Evolutionary conservation across 306 rosid genomes (phyloP), one percentile per base, ranked within the genome.

Genomic region (Castanopsis chinensis): DNA sequence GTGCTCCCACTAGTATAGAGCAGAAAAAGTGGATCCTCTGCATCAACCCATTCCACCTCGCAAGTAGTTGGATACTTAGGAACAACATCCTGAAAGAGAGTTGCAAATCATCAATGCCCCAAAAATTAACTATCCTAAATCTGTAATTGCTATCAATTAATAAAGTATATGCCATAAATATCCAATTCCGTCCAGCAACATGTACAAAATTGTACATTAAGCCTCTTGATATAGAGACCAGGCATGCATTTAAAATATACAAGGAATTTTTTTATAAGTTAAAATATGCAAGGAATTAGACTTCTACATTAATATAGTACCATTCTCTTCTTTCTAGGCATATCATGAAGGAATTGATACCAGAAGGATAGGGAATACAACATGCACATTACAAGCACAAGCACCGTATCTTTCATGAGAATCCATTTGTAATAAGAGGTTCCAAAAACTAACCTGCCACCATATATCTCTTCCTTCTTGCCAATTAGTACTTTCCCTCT

Each of bases 1-100:
- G 99, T 93, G 85, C 99, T 95, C 79, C 99, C 99, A 86, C 99
- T 95, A 64, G 99, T 95, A 82, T 93, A 95, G 67, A 95, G 97
- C 65, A 95, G 89, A 86, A 95, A 95, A 77, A 95, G 94, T 80
- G 99, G 99, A 82, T 88, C 92, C 87, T 95, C 99, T 17, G 99
- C 98, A 76, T 93, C 97, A 82, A 95, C 92, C 99, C 99, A 95
- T 86, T 95, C 98, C 87, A 93, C 98, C n/a, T 82, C 88, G 85
- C 99, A 93, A 58, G 89, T 80, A 79, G 90, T 88, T 78, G 98
- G 89, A 86, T 90, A 90, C 75, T 25, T 55, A 77, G 93, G 94
- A 77, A 93, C 74, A 54, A 89, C 91, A 83, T 91, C 99, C 99
- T 95, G 81, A 74, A 80, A 89, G 70, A 72, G 9, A 63, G 63